Conservation (phyloP, 1,284 basidiomycete species). For the Trichosporon asahii region DNA sequence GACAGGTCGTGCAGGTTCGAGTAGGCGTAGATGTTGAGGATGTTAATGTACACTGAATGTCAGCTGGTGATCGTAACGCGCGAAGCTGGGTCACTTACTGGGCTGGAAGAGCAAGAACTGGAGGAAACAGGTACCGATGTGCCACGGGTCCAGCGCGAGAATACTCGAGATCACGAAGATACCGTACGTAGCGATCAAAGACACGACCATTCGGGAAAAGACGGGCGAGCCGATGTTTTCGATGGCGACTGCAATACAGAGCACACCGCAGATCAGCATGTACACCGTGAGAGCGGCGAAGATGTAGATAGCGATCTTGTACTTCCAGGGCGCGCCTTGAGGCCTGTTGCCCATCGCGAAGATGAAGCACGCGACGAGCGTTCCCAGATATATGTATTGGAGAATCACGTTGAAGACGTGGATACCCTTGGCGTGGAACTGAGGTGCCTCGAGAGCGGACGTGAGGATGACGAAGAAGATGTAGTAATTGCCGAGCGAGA, state of each 20-base stretch:
- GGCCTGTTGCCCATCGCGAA: conserved; percentile 98
- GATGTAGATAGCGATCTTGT: conserved; percentile 70
- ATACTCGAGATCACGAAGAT: conserved; percentile 73
- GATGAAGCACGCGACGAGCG: conserved; percentile 83
- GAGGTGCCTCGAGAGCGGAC: conserved; percentile 73
- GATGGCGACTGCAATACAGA: conserved; percentile 69
- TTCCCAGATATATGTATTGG: conserved; percentile 79
- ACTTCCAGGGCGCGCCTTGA: conserved; percentile 78
- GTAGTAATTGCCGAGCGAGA: conserved; percentile 85
- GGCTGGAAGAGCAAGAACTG: conserved; percentile 75
- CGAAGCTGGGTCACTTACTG: conserved; percentile 33
- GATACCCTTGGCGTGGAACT: conserved; percentile 55
- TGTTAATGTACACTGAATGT: conserved; percentile 22
- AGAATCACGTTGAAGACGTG: conserved; percentile 23
- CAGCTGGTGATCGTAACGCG: neutral
- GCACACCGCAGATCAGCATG: conserved; percentile 62
- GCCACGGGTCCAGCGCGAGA: conserved; percentile 85
- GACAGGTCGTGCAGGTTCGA: conserved; percentile 64
- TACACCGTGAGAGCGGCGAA: conserved; percentile 79
- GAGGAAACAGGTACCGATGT: conserved; percentile 83
- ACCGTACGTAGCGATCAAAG: conserved; percentile 80
- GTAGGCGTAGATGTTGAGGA: conserved; percentile 39
- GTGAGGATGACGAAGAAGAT: conserved; percentile 93
- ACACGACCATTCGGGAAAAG: conserved; percentile 72
- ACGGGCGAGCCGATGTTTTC: conserved; percentile 62